phyloP scores from a whole-genome alignment of 208 protist genomes.

The Porcisia deanei region DNA sequence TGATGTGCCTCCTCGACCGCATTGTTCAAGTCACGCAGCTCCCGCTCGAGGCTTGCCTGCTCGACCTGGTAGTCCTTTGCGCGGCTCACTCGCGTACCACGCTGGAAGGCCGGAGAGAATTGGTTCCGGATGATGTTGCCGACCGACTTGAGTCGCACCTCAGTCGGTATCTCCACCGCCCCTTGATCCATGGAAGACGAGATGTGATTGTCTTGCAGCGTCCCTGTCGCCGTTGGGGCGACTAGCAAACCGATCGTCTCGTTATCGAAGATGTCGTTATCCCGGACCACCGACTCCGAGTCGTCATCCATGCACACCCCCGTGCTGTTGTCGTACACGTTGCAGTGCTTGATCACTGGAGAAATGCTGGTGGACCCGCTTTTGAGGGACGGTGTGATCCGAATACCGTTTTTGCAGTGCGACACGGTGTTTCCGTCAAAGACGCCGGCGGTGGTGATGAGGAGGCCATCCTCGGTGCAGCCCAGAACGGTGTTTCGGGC shows the following conservation, averaged over 20 bases:
- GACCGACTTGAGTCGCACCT: constrained; percentile 48
- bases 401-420: constrained; percentile 65
- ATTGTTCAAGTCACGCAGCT: constrained; percentile 33
- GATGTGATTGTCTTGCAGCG: constrained; percentile 73
- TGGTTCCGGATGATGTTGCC: constrained; percentile 84
- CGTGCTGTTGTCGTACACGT: constrained; percentile 65
- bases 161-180: constrained; percentile 56
- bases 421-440: constrained; percentile 69
- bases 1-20: constrained; percentile 14
- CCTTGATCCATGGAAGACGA: constrained; percentile 61
- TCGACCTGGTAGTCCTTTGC: constrained; percentile 53
- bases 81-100: constrained; percentile 46
- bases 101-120: constrained; percentile 86
- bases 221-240: constrained; percentile 39
- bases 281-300: constrained; percentile 35
- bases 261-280: constrained; percentile 91
- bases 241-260: constrained; percentile 48
- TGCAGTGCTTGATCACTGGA: constrained; percentile 47
- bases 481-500: constrained; percentile 59
- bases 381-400: constrained; percentile 31
- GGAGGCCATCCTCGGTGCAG: constrained; percentile 58
- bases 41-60: constrained; percentile 30
- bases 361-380: constrained; percentile 9
- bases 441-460: constrained; percentile 48
- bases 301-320: constrained; percentile 58